phyloP scores from a whole-genome alignment of 257 asterid genomes.

The Euphrasia confusa region DNA sequence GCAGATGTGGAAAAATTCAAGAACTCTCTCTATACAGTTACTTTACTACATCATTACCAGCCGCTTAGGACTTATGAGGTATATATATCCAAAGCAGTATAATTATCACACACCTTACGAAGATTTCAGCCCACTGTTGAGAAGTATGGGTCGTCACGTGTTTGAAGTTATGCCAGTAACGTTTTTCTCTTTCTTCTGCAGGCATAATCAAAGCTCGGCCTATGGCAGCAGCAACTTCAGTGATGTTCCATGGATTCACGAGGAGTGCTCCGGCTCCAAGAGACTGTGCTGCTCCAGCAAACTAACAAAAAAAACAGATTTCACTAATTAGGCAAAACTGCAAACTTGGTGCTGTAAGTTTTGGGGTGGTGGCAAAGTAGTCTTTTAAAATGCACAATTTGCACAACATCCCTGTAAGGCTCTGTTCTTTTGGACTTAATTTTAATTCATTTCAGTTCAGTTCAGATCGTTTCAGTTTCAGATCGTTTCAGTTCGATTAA shows the following conservation, averaged over 20 bases:
- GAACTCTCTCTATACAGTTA: too few species aligned
- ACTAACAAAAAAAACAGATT: conserved; percentile 29
- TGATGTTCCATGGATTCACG: conserved; percentile 86
- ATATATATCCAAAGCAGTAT: conserved; percentile 11
- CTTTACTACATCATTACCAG: conserved; percentile 1
- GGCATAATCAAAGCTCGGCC: conserved; percentile 67
- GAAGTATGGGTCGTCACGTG: conserved; percentile 90
- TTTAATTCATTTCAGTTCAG: too few species aligned
- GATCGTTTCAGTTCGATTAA: too few species aligned
- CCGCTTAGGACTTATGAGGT: conserved; percentile 19
- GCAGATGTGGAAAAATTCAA: too few species aligned
- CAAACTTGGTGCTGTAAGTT: too few species aligned
- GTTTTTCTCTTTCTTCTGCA: conserved; percentile 76
- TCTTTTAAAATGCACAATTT: too few species aligned
- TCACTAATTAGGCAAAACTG: too few species aligned
- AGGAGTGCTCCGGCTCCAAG: conserved; percentile 93
- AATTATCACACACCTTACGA: conserved; percentile 57
- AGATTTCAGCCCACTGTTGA: conserved; percentile 90
- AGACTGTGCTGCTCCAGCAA: conserved; percentile 95
- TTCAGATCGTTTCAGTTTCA: too few species aligned
- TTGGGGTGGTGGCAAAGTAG: too few species aligned
- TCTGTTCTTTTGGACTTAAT: too few species aligned
- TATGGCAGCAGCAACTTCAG: conserved; percentile 53
- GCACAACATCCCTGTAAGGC: too few species aligned
- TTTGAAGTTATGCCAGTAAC: conserved; percentile 64